Conservation (phyloP, 352 stramenopile species). For the Phytophthora citrophthora region DNA sequence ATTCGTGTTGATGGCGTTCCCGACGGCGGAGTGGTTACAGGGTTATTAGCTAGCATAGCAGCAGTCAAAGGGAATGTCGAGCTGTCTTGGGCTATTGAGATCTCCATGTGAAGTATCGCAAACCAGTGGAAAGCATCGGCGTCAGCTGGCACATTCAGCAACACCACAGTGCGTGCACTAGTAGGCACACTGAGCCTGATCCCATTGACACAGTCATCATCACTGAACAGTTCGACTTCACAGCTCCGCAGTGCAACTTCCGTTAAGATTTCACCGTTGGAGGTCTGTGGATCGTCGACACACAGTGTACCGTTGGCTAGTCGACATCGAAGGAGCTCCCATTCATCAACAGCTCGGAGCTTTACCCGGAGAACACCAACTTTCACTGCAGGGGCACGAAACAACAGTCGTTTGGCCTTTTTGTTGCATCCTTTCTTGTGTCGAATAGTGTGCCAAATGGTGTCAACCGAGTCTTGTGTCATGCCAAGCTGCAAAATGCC, state of each 20-base stretch:
- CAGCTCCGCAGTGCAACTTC: slow-evolving; percentile 57
- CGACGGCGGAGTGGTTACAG: slow-evolving; percentile 15
- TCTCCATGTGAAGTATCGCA: slow-evolving; percentile 58
- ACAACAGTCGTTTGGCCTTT: slow-evolving; percentile 57
- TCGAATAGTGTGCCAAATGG: slow-evolving; percentile 68
- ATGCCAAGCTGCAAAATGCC: slow-evolving; percentile 68
- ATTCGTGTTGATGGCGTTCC: slow-evolving; percentile 27
- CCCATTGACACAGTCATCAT: slow-evolving; percentile 51
- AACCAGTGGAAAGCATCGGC: slow-evolving; percentile 66
- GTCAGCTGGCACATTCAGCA: slow-evolving; percentile 52
- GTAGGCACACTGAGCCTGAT: slow-evolving; percentile 47
- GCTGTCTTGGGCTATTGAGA: slow-evolving; percentile 53
- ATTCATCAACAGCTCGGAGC: slow-evolving; percentile 43
- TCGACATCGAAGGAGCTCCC: slow-evolving; percentile 37
- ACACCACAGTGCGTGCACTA: slow-evolving; percentile 33
- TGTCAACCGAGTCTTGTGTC: slow-evolving; percentile 69
- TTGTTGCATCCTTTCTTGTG: slow-evolving; percentile 59
- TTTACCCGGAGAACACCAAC: slow-evolving; percentile 43
- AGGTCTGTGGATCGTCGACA: slow-evolving; percentile 26
- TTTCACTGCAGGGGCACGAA: slow-evolving; percentile 56
- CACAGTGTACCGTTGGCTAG: slow-evolving; percentile 49
- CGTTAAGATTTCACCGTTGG: slow-evolving; percentile 10
- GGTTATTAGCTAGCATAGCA: slow-evolving; percentile 27
- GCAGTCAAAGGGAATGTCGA: slow-evolving; percentile 39
- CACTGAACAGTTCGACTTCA: slow-evolving; percentile 50